These are phyloP conservation scores for Solanum gandarillasii DNA, from an alignment of 257 asterid genomes.

Conservation along the genomic window DNA sequence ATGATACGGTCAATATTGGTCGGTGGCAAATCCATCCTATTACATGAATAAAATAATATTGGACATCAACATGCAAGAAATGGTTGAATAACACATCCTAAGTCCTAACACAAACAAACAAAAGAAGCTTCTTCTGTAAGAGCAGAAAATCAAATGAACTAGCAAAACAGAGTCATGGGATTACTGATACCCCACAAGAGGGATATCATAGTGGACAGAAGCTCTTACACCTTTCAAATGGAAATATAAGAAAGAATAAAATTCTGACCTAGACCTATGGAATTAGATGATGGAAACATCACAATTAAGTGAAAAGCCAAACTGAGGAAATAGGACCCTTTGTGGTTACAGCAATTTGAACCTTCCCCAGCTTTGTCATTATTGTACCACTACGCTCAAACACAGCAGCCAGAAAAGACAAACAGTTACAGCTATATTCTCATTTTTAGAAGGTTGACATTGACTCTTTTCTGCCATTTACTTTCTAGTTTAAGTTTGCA, in stretches of 20 bases:
- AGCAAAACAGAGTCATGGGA: neutral
- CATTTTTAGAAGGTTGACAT: neutral
- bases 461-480: neutral
- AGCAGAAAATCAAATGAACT: neutral
- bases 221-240: neutral
- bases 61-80: neutral
- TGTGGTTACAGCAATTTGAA: neutral
- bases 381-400: neutral
- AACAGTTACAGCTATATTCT: neutral
- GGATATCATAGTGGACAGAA: neutral
- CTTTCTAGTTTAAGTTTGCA: neutral
- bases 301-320: neutral
- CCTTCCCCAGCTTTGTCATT: neutral
- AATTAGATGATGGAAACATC: neutral
- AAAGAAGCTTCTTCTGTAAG: neutral
- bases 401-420: neutral
- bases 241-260: neutral
- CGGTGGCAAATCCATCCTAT: neutral
- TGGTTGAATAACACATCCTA: neutral
- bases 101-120: neutral
- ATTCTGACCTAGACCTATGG: neutral
- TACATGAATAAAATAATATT: neutral
- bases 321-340: neutral
- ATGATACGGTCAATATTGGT: conserved; percentile 13
- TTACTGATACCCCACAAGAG: neutral